Percentiles rank a stretch among this genome's conserved stretches.
Evolutionary conservation across 805 yeast genomes (phyloP).

Genomic region (Hanseniaspora jakobsenii): DNA sequence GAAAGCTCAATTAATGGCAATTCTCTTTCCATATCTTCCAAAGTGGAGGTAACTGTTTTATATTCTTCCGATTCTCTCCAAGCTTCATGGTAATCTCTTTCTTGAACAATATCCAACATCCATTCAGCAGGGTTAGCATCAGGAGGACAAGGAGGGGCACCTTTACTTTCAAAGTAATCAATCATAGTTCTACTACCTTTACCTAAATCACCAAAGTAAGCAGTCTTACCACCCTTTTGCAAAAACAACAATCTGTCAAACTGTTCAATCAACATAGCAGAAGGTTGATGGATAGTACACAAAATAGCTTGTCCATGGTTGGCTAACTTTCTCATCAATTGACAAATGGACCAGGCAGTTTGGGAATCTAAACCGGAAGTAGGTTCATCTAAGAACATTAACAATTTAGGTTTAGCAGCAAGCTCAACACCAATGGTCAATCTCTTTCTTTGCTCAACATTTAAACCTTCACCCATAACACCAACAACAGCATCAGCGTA

Average conservation of each 20-base stretch:
- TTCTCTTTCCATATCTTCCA: constrained; percentile 53
- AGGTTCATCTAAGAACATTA: constrained; percentile 54
- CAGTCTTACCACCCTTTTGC: constrained; percentile 60
- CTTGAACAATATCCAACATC: constrained; percentile 81
- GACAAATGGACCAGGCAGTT: constrained; percentile 55
- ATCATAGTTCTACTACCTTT: constrained; percentile 45
- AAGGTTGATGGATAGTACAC: constrained; percentile 78
- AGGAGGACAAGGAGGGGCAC: constrained; percentile 54
- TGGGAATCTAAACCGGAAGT: constrained; percentile 61
- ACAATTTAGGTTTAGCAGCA: constrained; percentile 51
- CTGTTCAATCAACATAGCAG: constrained; percentile 63
- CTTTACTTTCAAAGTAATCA: constrained; percentile 52
- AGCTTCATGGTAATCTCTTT: constrained; percentile 63
- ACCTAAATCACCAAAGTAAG: constrained; percentile 66
- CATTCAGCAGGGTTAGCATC: constrained; percentile 78
- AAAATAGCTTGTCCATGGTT: constrained; percentile 51
- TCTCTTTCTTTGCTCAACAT: constrained; percentile 52
- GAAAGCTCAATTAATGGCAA: constrained; percentile 31
- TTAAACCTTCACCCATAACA: constrained; percentile 58
- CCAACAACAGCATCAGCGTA: constrained; percentile 67
- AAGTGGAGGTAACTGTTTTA: constrained; percentile 44
- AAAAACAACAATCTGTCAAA: constrained; percentile 65
- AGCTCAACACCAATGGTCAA: constrained; percentile 56
- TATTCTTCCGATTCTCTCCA: constrained; percentile 65
- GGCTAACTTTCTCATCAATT: constrained; percentile 48